Evolutionary conservation across 2,329 filamentous ascomycete genomes (phyloP).

Genomic region (Penicillium sp.): DNA sequence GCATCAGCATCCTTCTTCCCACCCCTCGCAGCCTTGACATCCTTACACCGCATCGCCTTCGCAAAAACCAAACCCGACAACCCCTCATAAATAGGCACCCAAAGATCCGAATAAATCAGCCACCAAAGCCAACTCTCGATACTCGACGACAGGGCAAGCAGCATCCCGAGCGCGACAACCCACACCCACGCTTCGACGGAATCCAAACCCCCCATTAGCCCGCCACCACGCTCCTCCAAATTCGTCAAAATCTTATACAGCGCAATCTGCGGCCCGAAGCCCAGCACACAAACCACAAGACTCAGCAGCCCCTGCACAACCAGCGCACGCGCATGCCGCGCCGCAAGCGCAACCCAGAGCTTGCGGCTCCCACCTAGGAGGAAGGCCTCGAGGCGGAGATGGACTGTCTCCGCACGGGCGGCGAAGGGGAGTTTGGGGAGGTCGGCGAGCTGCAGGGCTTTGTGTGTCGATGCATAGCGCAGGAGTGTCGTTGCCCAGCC

Average conservation of each 20-base stretch:
- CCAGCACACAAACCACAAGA: constrained; percentile 60
- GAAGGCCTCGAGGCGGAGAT: constrained; percentile 54
- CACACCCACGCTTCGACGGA: constrained; percentile 67
- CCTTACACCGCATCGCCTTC: constrained; percentile 77
- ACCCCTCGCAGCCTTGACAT: constrained; percentile 53
- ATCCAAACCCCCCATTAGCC: constrained; percentile 45
- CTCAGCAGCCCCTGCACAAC: constrained; percentile 64
- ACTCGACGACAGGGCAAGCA: constrained; percentile 61
- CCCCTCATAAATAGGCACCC: constrained; percentile 70
- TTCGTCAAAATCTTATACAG: constrained; percentile 68
- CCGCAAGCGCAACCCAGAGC: constrained; percentile 66
- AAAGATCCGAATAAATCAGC: constrained; percentile 66
- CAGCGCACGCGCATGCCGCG: constrained; percentile 62
- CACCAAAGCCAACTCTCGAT: constrained; percentile 71
- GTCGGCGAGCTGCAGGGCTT: constrained; percentile 65
- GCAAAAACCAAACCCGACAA: constrained; percentile 75
- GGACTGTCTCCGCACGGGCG: constrained; percentile 56
- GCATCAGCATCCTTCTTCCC: constrained; percentile 58
- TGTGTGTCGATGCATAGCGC: constrained; percentile 59
- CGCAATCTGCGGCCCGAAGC: constrained; percentile 72
- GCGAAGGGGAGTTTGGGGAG: constrained; percentile 65
- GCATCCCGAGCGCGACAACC: constrained; percentile 66
- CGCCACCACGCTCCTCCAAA: constrained; percentile 60
- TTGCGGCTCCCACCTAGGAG: constrained; percentile 34
- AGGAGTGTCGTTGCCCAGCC: constrained; percentile 66